Evolutionary conservation across 2,329 filamentous ascomycete genomes (phyloP).

Genomic region (Scedosporium minutisporum): DNA sequence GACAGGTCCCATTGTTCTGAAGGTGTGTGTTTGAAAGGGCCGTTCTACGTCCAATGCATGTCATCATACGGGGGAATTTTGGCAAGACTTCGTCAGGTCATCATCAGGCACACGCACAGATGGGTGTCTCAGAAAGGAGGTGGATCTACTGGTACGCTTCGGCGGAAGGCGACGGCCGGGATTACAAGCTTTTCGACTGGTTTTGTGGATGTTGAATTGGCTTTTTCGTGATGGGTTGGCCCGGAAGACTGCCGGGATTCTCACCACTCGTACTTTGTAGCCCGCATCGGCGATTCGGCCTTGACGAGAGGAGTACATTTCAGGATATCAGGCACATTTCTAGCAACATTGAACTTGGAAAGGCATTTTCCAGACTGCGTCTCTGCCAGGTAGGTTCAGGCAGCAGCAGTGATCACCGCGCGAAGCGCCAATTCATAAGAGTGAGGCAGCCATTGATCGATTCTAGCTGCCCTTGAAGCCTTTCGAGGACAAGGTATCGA

Average conservation of each 20-base stretch:
- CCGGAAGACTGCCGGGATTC: no score
- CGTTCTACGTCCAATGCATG: neutral
- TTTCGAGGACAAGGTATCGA: no score
- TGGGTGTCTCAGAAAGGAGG: neutral
- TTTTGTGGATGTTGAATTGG: no score
- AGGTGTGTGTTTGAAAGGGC: neutral
- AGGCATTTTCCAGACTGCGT: neutral
- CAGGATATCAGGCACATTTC: no score
- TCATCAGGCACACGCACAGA: slow-evolving; percentile 1
- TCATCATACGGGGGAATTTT: neutral
- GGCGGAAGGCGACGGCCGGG: neutral
- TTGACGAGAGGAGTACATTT: no score
- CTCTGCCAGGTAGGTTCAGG: neutral
- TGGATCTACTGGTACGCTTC: neutral
- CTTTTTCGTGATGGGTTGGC: no score
- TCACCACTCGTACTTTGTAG: no score
- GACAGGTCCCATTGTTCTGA: no score
- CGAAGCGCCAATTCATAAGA: neutral
- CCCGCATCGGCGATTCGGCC: no score
- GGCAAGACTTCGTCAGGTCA: neutral
- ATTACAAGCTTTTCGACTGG: no score
- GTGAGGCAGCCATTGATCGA: neutral
- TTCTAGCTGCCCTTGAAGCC: neutral
- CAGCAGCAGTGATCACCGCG: neutral
- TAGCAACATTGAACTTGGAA: no score